Conservation (phyloP, 805 yeast genomes). For the Tetrapisispora namnaoensis region DNA sequence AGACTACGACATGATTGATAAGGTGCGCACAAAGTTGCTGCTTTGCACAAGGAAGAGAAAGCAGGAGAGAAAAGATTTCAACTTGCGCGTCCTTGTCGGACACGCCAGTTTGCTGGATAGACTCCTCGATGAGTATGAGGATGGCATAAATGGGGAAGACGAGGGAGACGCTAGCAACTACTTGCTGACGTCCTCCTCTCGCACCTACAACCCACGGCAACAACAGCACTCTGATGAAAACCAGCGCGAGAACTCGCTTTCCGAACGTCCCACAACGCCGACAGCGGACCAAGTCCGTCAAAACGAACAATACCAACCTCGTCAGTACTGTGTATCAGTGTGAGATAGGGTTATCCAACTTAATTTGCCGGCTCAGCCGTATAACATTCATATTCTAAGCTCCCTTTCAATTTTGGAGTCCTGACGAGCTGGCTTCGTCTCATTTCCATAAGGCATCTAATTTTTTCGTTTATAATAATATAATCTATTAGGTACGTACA, state of each 20-base stretch:
- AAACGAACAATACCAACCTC: neutral
- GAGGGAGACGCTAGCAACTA: neutral
- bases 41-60: neutral
- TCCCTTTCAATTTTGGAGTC: neutral
- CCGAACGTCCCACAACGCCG: neutral
- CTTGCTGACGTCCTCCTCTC: neutral
- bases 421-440: neutral
- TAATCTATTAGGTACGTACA: neutral
- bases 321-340: neutral
- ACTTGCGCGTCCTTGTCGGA: conserved; percentile 24
- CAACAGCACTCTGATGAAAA: too few relatives aligned
- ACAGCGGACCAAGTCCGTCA: neutral
- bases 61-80: conserved; percentile 13
- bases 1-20: neutral
- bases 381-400: too few relatives aligned
- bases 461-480: neutral
- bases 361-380: too few relatives aligned
- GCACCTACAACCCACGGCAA: neutral
- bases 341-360: too few relatives aligned
- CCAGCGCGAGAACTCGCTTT: neutral
- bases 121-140: conserved; percentile 1
- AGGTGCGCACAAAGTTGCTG: neutral
- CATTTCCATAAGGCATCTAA: neutral
- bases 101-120: conserved; percentile 27
- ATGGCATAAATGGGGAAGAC: neutral